Base-by-base conservation (phyloP, 306 rosid species). In the Rosa persica region DNA sequence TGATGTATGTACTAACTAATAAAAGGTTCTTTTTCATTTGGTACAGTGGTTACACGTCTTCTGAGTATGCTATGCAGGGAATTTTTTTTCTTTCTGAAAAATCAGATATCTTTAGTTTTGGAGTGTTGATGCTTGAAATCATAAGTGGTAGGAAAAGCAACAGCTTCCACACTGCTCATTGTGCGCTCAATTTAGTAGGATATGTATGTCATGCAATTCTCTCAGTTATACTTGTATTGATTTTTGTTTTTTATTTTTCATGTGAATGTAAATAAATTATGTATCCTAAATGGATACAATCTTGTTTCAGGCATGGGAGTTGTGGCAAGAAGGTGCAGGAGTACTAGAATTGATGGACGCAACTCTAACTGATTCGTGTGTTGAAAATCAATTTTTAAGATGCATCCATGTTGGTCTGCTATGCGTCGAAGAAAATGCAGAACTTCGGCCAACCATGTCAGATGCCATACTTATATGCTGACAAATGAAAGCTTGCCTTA, bases 11-110 rank as follows among this genome's bases (percentile, higher is more conserved):
- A 49, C 19, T 43, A 12, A 8, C 65, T 46, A 19, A 48, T 34
- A 8, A 49, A 0, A 19, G 10, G 12, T 48, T 8, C 13, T 17
- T 6, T 48, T 23, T 34, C 39, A 16, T 25, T 20, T 72, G 20
- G 16, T 77, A 40, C 40, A 80, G 80, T 61, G 79, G 82, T 16
- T 64, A 66, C 40, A 77, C 77, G 80, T 34, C 77, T 48, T 77
- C 82, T 12, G 83, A 76, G 66, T 68, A 81, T 76, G 84, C 66
- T 19, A 81, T 81, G 72, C 48, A 47, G 40, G 80, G 87, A 38
- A 52, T 74, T 78, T 75, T 84, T 51, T 84, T 74, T 78, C 70
- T 84, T 51, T 84, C 87, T 0, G 3, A 57, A 39, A 84, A 84
- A 69, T 77, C 75, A 0, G 78, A 81, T 4, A 67, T 74, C 17